Evolutionary conservation across 108 stramenopile species (phyloP), one percentile per base, ranked within the genome.

Genomic region (Thalassiosira profunda): DNA sequence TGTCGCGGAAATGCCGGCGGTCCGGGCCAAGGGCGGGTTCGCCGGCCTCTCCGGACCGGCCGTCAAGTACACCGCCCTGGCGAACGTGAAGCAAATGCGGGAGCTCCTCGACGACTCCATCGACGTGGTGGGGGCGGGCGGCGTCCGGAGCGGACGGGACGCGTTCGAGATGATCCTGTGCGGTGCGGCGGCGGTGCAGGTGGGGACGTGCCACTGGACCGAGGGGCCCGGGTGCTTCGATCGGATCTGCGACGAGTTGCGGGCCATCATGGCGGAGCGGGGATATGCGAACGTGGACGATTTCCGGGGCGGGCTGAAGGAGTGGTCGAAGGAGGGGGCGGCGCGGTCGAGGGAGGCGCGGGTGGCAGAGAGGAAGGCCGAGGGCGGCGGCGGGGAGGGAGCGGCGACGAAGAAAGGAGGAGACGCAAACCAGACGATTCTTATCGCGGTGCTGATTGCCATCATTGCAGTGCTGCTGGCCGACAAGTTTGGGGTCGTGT

Each of bases 221-320:
- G 96, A 97, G 76, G 96, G 96, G 7, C 87, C 96, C 0, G 65
- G 60, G 14, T 97, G 96, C 76, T 97, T 97, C 73, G 92, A 97
- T 78, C 87, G 96, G 35, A 93, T 97, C 36, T 79, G 76, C 29
- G 63, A 82, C 5, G 93, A 97, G 54, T 53, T 93, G 37, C 21
- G 56, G 35, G 71, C 57, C 7, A 58, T 93, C 11, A 86, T 95
- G 86, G 30, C 60, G 31, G 72, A 80, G 38, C 90, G 92, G 62
- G 92, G 93, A 15, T 92, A 93, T 60, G 38, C 38, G 7, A 70
- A 47, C 21, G 74, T 95, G 41, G 76, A 81, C 29, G 91, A 95
- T 28, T 84, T 94, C 31, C 80, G 80, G 37, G 92, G 92, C 29
- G 89, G 90, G 41, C 68, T 97, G 36, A 92, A 92, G 46, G 77